A percentile compares a stretch with the other conserved stretches of the same genome.
Conservation (phyloP, 306 rosid species). For the Medicago lupulina region DNA sequence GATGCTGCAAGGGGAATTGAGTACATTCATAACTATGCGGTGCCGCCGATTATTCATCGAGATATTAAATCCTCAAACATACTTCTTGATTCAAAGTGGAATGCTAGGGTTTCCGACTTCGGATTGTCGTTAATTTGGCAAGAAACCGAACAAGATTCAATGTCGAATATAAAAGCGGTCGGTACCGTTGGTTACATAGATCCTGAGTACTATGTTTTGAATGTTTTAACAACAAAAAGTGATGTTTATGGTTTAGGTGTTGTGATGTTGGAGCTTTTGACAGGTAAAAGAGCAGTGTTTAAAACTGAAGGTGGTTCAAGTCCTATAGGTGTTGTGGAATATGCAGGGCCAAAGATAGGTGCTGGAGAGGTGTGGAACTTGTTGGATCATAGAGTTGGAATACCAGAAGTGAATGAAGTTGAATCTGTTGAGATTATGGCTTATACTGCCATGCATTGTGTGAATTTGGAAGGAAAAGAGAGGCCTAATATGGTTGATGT, state of each 20-base stretch:
- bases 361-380: constrained; percentile 51
- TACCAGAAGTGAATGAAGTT: constrained; percentile 51
- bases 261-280: constrained; percentile 57
- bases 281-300: constrained; percentile 57
- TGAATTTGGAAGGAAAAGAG: constrained; percentile 52
- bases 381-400: constrained; percentile 53
- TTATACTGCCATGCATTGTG: constrained; percentile 57
- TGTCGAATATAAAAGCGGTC: constrained; percentile 37
- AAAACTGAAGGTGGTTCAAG: constrained; percentile 35
- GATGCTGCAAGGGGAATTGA: constrained; percentile 62
- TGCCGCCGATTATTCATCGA: constrained; percentile 55
- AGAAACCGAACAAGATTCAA: constrained; percentile 34
- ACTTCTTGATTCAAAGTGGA: constrained; percentile 56
- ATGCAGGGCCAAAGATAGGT: constrained; percentile 43
- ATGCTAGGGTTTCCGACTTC: constrained; percentile 58
- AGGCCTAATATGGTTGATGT: constrained; percentile 53
- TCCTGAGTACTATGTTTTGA: constrained; percentile 57
- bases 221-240: constrained; percentile 55
- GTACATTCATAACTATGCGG: constrained; percentile 58
- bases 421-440: constrained; percentile 56
- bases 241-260: constrained; percentile 63
- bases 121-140: constrained; percentile 49
- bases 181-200: constrained; percentile 64
- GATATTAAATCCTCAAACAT: constrained; percentile 61
- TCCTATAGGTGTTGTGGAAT: constrained; percentile 51